Base-by-base conservation (phyloP, 306 rosid species). In the Vicia villosa region DNA sequence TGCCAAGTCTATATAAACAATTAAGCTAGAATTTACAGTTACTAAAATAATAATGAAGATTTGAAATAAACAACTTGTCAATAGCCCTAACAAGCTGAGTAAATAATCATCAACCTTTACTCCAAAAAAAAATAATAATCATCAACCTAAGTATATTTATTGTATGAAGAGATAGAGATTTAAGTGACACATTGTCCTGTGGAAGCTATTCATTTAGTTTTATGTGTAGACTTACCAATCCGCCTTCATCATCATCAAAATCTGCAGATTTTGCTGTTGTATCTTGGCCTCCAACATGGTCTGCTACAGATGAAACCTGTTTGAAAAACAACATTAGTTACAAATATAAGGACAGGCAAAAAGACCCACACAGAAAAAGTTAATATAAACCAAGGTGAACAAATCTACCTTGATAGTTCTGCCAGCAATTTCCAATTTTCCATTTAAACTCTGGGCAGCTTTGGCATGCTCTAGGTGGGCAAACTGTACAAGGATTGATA, bases 221-320 rank as follows among this genome's bases (percentile, higher is more conserved):
- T 10, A 55, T 19, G 20, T 66, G 64, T 34, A 37, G 63, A 78
- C 89, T 77, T 74, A 94, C 99, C 97, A 94, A 81, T 69, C 99
- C 99, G 49, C 99, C 92, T 30, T 94, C 99, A 78, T 94, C 99
- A 37, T 94, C 99, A 80, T 94, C 99, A 74, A 94, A 91, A 68
- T 94, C 97, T 10, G 97, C 97, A 57, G 99, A 85, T 80, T 94
- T 94, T 45, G 96, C 89, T 61, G 82, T 87, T 46, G 83, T 38
- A 51, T 94, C 99, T 83, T 94, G 99, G 28, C 86, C 77, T 70
- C 97, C 99, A 71, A 94, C 91, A 77, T 94, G 99, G 81, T 94
- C 99, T 5, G 97, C 87, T 37, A 94, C 99, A 34, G 99, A 94
- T 59, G 99, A 94, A 82, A 94, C 99, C 99, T 94, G 81, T 20